Evolutionary conservation across 2,329 filamentous ascomycete species (phyloP), one percentile per base, ranked within the genome.

Genomic region (Aureobasidium uvarum): DNA sequence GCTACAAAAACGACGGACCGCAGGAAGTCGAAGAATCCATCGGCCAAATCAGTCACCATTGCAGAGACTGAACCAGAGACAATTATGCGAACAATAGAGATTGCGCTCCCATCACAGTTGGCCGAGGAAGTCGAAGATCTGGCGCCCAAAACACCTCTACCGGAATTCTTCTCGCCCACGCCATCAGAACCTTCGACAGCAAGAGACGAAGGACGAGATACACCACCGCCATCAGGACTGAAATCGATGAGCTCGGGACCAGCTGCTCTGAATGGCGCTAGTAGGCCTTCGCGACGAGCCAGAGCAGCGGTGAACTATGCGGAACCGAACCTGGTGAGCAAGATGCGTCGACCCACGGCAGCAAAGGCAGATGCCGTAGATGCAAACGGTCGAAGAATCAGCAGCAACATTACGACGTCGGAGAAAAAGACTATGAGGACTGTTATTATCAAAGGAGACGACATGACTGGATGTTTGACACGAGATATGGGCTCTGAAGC

Each of bases 261-360:
- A 43, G 52, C 63, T 51, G 63, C 51, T 41, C 41, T 65, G 31
- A 65, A 72, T 25, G 72, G 73, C 43, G 72, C 71, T 20, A 74
- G 71, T 25, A 72, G 80, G 39, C 77, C 80, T 13, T 79, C 77
- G 2, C 75, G 81, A 64, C 75, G 81, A 66, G 79, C 79, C 16
- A 75, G 81, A 28, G 72, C 78, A 20, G 76, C 78, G 39, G 80
- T 82, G 56, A 81, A 78, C 71, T 82, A 82, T 67, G 80, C 81
- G 14, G 80, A 82, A 67, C 81, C 81, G 1, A 81, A 75, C 56
- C 72, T 83, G 18, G 74, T 75, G 52, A 77, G 76, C 18, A 83
- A 83, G 69, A 82, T 83, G 80, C 75, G 81, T 23, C 76, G 81
- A 31, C 79, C 80, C 1, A 75, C 75, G 58, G 80, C 81, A 67